Conservation (phyloP, 2,329 filamentous ascomycete species). For the Fusarium temperatum region DNA sequence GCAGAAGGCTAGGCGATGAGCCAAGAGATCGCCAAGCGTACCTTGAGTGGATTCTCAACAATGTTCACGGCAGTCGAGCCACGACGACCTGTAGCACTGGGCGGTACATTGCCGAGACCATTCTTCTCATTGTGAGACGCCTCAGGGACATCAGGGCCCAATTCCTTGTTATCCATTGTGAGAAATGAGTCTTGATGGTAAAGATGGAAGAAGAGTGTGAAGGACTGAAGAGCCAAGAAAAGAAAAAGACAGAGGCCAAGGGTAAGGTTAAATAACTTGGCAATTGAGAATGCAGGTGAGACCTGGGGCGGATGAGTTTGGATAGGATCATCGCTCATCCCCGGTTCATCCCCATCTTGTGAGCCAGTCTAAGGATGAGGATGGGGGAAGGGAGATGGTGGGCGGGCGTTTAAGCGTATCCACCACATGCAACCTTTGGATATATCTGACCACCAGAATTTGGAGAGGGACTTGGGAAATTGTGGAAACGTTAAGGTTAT, state of each 20-base stretch:
- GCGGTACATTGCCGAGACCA: background rate
- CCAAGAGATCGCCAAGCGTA: constrained; percentile 23
- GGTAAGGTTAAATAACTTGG: constrained; percentile 15
- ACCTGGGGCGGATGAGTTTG: constrained; percentile 14
- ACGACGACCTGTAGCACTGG: background rate
- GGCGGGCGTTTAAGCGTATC: constrained; percentile 5
- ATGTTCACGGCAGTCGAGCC: constrained; percentile 21
- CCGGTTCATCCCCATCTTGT: constrained; percentile 12
- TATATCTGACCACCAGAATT: constrained; percentile 3
- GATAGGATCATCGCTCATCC: constrained; percentile 20
- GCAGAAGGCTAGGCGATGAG: background rate
- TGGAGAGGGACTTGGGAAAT: background rate
- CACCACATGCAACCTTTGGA: background rate
- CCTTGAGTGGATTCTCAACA: constrained; percentile 20
- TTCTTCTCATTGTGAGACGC: constrained; percentile 16
- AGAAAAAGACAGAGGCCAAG: background rate
- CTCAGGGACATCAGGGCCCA: constrained; percentile 11
- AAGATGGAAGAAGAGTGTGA: background rate
- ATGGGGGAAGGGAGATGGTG: background rate
- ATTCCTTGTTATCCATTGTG: constrained; percentile 17
- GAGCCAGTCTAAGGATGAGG: background rate
- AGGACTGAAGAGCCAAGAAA: background rate
- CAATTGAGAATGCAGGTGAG: background rate
- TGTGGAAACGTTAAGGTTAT: constrained; percentile 17
- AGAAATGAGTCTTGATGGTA: background rate